Conservation (phyloP, 2,329 filamentous ascomycete genomes). For the Tolypocladium cylindrosporum region DNA sequence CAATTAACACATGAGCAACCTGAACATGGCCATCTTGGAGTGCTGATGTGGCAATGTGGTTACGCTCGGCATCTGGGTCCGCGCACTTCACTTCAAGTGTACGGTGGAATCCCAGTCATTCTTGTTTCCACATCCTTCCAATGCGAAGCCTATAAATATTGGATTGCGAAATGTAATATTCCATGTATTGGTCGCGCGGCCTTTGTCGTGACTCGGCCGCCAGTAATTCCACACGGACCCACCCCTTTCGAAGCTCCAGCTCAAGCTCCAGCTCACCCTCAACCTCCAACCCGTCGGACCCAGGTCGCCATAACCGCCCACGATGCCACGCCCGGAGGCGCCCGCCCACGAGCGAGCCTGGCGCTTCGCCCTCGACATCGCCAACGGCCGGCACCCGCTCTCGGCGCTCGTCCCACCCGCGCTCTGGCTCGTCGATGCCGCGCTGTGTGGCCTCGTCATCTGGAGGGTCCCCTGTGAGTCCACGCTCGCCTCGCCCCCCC, state of each 20-base stretch:
- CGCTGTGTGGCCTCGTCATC: slow-evolving; percentile 65
- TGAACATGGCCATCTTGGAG: background rate
- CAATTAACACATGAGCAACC: no score
- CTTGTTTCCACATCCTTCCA: background rate
- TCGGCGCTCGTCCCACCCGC: slow-evolving; percentile 44
- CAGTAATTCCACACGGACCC: background rate
- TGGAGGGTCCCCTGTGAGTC: slow-evolving; percentile 72
- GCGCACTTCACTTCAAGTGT: background rate
- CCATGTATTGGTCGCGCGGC: background rate
- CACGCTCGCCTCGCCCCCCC: background rate
- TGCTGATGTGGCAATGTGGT: background rate
- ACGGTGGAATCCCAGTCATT: background rate
- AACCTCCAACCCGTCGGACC: background rate
- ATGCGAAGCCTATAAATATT: background rate
- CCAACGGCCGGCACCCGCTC: slow-evolving; percentile 37
- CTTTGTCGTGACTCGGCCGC: background rate
- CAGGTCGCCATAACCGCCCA: background rate
- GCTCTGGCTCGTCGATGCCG: slow-evolving; percentile 59
- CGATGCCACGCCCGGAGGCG: slow-evolving; percentile 16
- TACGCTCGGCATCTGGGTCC: no score
- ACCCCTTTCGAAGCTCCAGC: background rate
- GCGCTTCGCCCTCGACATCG: slow-evolving; percentile 29
- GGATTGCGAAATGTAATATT: background rate
- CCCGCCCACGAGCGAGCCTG: slow-evolving; percentile 16
- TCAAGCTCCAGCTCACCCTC: background rate